A percentile compares a stretch with the other conserved stretches of the same genome.
These are phyloP conservation scores for Mycena kentingensis DNA, from an alignment of 768 basidiomycete genomes.

Conservation along the genomic window DNA sequence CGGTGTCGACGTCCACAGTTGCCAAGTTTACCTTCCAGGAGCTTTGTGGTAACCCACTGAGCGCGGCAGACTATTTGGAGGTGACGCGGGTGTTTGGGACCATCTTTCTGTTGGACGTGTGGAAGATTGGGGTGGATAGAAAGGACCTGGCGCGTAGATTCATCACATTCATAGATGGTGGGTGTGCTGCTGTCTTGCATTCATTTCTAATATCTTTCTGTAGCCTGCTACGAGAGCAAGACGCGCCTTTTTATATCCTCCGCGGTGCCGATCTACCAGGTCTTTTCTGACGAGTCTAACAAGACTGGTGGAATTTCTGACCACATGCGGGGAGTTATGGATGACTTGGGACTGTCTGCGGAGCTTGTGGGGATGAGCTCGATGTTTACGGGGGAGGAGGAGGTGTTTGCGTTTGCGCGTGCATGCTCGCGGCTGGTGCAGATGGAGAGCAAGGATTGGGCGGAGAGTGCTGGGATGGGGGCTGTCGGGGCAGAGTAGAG, in stretches of 20 bases:
- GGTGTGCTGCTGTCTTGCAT: constrained; percentile 27
- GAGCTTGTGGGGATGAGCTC: constrained; percentile 80
- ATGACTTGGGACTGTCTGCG: constrained; percentile 84
- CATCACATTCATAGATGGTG: constrained; percentile 95
- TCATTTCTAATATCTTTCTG: constrained; percentile 2
- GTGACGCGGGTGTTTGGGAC: constrained; percentile 87
- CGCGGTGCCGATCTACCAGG: constrained; percentile 86
- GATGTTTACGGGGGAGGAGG: constrained; percentile 96
- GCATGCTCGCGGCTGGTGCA: constrained; percentile 86
- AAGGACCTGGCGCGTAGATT: constrained; percentile 95
- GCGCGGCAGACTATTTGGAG: constrained; percentile 95
- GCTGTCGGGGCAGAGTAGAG: constrained; percentile 2
- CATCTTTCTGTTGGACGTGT: constrained; percentile 84
- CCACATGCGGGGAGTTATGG: constrained; percentile 93
- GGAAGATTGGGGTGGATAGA: constrained; percentile 81
- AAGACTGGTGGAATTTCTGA: constrained; percentile 55
- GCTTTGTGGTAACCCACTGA: constrained; percentile 85
- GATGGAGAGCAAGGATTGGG: constrained; percentile 92
- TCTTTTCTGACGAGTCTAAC: constrained; percentile 76
- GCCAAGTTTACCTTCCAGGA: constrained; percentile 87
- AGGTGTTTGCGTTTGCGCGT: constrained; percentile 94
- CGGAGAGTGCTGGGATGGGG: constrained; percentile 46
- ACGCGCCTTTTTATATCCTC: constrained; percentile 92
- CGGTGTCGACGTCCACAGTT: constrained; percentile 75
- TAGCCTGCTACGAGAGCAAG: constrained; percentile 93